phyloP scores from a whole-genome alignment of 371 early-diverging fungal genomes.

The Globomyces sp. region DNA sequence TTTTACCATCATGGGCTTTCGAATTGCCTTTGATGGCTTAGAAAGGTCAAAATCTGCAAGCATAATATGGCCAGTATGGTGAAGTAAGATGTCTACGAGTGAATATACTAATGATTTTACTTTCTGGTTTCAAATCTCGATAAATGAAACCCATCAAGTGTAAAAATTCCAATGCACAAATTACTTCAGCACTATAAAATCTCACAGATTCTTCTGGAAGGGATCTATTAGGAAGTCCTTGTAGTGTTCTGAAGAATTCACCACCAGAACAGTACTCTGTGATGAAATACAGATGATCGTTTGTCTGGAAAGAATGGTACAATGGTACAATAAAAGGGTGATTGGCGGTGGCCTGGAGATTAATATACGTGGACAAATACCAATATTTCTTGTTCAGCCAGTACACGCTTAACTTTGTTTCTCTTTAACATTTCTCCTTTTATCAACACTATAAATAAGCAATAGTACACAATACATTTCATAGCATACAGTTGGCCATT shows the following conservation, averaged over 20 bases:
- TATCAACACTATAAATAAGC: conserved; percentile 60
- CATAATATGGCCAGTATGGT: conserved; percentile 95
- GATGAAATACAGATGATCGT: conserved; percentile 91
- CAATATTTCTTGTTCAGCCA: conserved; percentile 95
- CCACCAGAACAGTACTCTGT: conserved; percentile 99
- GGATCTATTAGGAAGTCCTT: conserved; percentile 80
- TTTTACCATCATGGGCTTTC: conserved; percentile 74
- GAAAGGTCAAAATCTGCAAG: conserved; percentile 95
- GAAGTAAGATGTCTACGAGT: conserved; percentile 78
- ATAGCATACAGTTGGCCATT: conserved; percentile 80
- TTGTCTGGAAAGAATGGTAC: conserved; percentile 94
- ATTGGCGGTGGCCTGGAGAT: conserved; percentile 59
- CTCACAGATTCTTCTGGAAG: conserved; percentile 83
- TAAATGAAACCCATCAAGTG: conserved; percentile 97
- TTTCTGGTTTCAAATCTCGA: conserved; percentile 99
- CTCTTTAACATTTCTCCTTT: conserved; percentile 95
- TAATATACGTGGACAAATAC: conserved; percentile 43
- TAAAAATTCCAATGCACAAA: conserved; percentile 88
- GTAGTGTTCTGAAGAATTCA: conserved; percentile 82
- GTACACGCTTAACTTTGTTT: conserved; percentile 92
- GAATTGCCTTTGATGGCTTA: conserved; percentile 78
- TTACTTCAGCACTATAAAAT: conserved; percentile 98
- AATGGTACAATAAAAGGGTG: conserved; percentile 97
- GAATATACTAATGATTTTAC: conserved; percentile 50
- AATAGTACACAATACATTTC: conserved; percentile 54